These are phyloP conservation scores for Aurinia saxatilis DNA, from an alignment of 345 rosid genomes.

Conservation along the genomic window DNA sequence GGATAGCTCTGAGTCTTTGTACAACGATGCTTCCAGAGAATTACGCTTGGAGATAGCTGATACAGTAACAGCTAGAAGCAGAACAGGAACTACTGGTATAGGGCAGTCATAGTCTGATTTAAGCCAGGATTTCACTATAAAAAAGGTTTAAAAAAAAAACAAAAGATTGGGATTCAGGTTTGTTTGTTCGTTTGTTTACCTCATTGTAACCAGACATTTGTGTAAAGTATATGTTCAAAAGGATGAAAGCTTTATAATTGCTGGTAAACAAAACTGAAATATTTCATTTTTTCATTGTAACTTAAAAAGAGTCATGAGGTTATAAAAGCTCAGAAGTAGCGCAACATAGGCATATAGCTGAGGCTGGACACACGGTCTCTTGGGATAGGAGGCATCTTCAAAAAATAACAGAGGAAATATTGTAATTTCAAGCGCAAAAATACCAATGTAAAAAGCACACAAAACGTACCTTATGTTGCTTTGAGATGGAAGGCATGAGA, in stretches of 20 bases:
- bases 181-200: constrained; percentile 5
- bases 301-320: neutral
- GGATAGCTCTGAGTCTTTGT: constrained; percentile 17
- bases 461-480: constrained; percentile 11
- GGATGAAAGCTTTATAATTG: too few relatives aligned
- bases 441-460: neutral
- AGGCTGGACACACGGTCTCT: neutral
- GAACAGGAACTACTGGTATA: constrained; percentile 22
- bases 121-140: neutral
- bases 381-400: neutral
- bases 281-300: neutral
- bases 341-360: neutral
- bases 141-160: constrained; percentile 1
- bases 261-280: neutral
- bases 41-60: constrained; percentile 14
- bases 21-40: constrained; percentile 20
- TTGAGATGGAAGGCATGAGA: constrained; percentile 27
- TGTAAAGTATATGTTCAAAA: constrained; percentile 18
- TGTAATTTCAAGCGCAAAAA: too few relatives aligned
- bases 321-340: neutral
- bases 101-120: constrained; percentile 20
- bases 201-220: constrained; percentile 16
- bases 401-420: too few relatives aligned
- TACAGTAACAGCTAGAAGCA: constrained; percentile 15
- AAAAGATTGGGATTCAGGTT: constrained; percentile 11